Evolutionary conservation across 1,139 yeast genomes (phyloP), one percentile per base, ranked within the genome.

Genomic region (Kluyveromyces sp.): DNA sequence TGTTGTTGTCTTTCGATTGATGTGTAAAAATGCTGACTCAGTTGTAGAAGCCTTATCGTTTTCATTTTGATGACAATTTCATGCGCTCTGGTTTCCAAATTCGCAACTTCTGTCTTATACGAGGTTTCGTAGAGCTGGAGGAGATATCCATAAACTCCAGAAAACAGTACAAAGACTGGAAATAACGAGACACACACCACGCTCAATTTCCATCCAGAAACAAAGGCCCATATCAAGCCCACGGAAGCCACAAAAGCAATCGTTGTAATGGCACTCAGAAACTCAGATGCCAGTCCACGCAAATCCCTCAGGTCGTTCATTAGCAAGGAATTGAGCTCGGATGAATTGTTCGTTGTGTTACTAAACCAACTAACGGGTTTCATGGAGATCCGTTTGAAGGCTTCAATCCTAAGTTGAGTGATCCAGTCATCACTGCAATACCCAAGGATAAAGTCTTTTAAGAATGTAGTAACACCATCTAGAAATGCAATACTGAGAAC

Each of bases 161-260:
- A 75, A 4, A 77, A 63, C 0, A 75, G 16, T 2, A 73, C 62
- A 45, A 83, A 77, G 20, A 77, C 51, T 0, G 95, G 94, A 8
- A 84, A 73, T 59, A 88, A 70, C 0, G 95, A 72, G 8, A 88
- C 55, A 1, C 95, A 94, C 1, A 86, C 92, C 13, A 89, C 64
- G 1, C 96, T 77, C 40, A 92, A 67, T 54, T 81, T 83, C 97
- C 97, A 92, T 0, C 96, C 95, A n/a, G 73, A 59, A 0, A 71
- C 70, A 4, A 87, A 52, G 0, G 96, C 80, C 96, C 97, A 89
- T 4, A 77, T 66, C 3, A 80, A 53, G 2, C 96, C 94, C 18
- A 79, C 64, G 0, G 69, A 34, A 0, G 82, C 67, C 45, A 88
- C 70, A 0, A 78, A 66, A 1, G 74, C 43, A 40, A 84, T 70